phyloP scores from a whole-genome alignment of 2,329 filamentous ascomycete species.

The Knufia petricola region DNA sequence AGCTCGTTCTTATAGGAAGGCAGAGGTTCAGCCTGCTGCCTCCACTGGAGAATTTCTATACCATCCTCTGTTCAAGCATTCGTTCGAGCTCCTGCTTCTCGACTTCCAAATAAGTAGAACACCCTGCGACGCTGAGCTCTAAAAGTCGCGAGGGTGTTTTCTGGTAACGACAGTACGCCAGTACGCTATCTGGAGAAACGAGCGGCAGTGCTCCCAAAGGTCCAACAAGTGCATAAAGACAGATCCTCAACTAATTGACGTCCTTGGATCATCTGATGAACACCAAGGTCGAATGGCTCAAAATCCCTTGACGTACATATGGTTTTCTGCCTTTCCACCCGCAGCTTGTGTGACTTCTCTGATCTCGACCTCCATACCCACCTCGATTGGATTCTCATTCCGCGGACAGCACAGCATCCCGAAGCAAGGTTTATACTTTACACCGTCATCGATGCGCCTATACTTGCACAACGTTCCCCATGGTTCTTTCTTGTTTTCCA shows the following conservation, averaged over 20 bases:
- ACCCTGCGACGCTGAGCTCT: too few species aligned
- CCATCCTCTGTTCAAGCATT: constrained; percentile 11
- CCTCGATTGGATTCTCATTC: constrained; percentile 43
- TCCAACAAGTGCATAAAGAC: too few species aligned
- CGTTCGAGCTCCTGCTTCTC: constrained; percentile 31
- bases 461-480: constrained; percentile 56
- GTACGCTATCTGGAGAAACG: too few species aligned
- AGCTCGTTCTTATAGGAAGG: constrained; percentile 18
- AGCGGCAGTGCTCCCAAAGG: too few species aligned
- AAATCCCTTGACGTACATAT: constrained; percentile 43
- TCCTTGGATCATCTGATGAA: neutral
- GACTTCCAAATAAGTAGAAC: too few species aligned
- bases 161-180: too few species aligned
- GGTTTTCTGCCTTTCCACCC: constrained; percentile 28
- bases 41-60: constrained; percentile 14
- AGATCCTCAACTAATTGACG: neutral
- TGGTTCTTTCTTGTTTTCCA: constrained; percentile 49
- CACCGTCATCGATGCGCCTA: constrained; percentile 49
- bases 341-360: constrained; percentile 42
- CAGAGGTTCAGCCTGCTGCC: constrained; percentile 10
- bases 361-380: constrained; percentile 52
- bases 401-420: constrained; percentile 56
- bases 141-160: too few species aligned
- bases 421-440: constrained; percentile 57
- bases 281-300: constrained; percentile 12